phyloP scores from a whole-genome alignment of 1,139 yeast genomes.

The Suhomyces choctaworum region DNA sequence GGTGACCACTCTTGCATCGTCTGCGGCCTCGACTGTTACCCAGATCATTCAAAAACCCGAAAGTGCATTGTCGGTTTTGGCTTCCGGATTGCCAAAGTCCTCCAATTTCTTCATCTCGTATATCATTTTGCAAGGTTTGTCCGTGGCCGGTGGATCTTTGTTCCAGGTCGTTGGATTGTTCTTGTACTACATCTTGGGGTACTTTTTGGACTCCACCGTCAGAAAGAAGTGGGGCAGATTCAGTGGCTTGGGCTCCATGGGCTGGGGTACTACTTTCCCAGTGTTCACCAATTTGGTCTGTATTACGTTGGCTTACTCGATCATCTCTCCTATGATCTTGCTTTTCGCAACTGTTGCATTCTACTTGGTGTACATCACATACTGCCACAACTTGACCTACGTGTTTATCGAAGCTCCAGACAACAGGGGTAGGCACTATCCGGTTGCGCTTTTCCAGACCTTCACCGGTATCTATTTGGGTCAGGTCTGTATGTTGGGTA shows the following conservation, averaged over 20 bases:
- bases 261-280: constrained; percentile 92
- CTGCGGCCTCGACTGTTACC: constrained; percentile 74
- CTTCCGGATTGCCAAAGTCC: constrained; percentile 79
- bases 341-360: constrained; percentile 71
- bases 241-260: constrained; percentile 57
- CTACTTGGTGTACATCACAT: constrained; percentile 72
- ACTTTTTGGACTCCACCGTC: constrained; percentile 73
- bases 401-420: constrained; percentile 63
- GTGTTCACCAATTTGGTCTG: constrained; percentile 79
- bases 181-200: constrained; percentile 68
- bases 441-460: constrained; percentile 84
- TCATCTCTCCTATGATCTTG: constrained; percentile 75
- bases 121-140: constrained; percentile 76
- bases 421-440: constrained; percentile 81
- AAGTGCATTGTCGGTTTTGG: constrained; percentile 66
- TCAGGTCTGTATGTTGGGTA: constrained; percentile 79
- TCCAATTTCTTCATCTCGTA: constrained; percentile 82
- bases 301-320: constrained; percentile 73
- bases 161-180: constrained; percentile 76
- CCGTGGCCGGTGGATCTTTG: constrained; percentile 76
- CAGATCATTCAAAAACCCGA: constrained; percentile 64
- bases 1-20: constrained; percentile 67
- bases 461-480: constrained; percentile 87
- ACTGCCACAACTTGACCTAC: constrained; percentile 75
- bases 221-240: constrained; percentile 83